Base-by-base conservation (phyloP, 768 basidiomycete genomes). In the Glaciozyma antarctica region DNA sequence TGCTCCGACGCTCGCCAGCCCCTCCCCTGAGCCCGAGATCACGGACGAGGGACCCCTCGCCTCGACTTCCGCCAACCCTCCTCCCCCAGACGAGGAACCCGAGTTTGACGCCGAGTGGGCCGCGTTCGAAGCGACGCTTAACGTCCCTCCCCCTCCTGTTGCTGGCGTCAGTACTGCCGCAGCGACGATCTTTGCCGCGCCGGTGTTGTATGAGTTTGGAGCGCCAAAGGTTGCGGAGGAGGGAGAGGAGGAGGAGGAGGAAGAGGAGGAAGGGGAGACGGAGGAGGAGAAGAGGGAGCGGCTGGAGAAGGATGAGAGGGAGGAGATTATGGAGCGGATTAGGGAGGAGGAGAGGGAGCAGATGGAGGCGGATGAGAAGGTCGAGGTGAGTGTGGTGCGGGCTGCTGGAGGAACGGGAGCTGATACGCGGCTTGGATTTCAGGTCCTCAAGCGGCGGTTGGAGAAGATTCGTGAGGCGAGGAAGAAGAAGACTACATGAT, bases 371-470 rank as follows among this genome's bases (percentile, higher is more conserved):
- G 68, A 69, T 24, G 64, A 65, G 41, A 69, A 69, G 44, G 68
- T 69, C 8, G 41, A 58, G 43, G 70, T 65, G 45, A 22, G 70
- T 70, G 8, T 2, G 19, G 3, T 16, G 22, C 44, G 32, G 4
- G 34, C 24, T 30, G 8, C 32, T 41, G 5, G 19, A 12, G 16
- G 34, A 2, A 53, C 6, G 16, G 5, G 32, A 32, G 32, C 32
- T 56, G 54, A 32, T 34, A 32, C 5, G 32, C 22, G 38, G 5
- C 44, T 16, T 9, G 1, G 21, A 12, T 24, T 28, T 32, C 61
- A 71, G 70, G 66, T 59, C 1, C 61, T 71, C 28, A 71, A 71
- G 60, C 53, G 62, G 30, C 61, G 70, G 13, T 41, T 71, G 19
- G 70, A 71, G 24, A 51, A 61, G 51, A 61, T 71, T 43, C 60